These are phyloP conservation scores for Paxillus rubicundulus DNA, from an alignment of 768 basidiomycete genomes.

Conservation along the genomic window DNA sequence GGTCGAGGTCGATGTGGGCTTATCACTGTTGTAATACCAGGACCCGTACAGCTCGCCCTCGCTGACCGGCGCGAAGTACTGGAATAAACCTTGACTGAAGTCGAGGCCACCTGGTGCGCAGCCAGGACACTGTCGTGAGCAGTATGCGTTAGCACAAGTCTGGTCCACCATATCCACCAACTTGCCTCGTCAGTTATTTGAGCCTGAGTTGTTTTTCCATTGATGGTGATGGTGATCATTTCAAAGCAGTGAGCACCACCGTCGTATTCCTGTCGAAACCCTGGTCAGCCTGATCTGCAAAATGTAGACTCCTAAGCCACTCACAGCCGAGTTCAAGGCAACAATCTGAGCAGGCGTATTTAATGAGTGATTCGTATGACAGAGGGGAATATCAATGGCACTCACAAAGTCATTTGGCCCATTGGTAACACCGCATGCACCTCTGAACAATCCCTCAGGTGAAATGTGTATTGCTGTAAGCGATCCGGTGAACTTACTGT, in stretches of 20 bases:
- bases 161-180: background rate
- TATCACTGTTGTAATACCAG: slow-evolving; percentile 38
- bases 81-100: slow-evolving; percentile 45
- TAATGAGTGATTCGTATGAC: background rate
- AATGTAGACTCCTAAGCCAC: slow-evolving; percentile 3
- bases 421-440: slow-evolving; percentile 37
- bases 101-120: slow-evolving; percentile 46
- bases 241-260: slow-evolving; percentile 43
- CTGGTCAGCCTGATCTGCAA: background rate
- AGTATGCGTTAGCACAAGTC: background rate
- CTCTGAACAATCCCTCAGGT: slow-evolving; percentile 28
- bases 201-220: slow-evolving; percentile 38
- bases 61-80: slow-evolving; percentile 33
- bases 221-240: slow-evolving; percentile 41
- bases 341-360: slow-evolving; percentile 35
- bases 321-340: slow-evolving; percentile 40
- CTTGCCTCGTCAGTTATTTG: slow-evolving; percentile 45
- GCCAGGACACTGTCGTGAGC: slow-evolving; percentile 33
- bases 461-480: background rate
- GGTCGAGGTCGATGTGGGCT: slow-evolving; percentile 20
- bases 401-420: slow-evolving; percentile 28
- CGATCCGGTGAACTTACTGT: slow-evolving; percentile 13
- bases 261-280: slow-evolving; percentile 36
- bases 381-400: background rate
- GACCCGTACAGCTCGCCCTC: slow-evolving; percentile 37